Percentiles rank a stretch among this genome's conserved stretches.
Conservation (phyloP, 768 basidiomycete species). For the Coprinopsis strossmayeri region DNA sequence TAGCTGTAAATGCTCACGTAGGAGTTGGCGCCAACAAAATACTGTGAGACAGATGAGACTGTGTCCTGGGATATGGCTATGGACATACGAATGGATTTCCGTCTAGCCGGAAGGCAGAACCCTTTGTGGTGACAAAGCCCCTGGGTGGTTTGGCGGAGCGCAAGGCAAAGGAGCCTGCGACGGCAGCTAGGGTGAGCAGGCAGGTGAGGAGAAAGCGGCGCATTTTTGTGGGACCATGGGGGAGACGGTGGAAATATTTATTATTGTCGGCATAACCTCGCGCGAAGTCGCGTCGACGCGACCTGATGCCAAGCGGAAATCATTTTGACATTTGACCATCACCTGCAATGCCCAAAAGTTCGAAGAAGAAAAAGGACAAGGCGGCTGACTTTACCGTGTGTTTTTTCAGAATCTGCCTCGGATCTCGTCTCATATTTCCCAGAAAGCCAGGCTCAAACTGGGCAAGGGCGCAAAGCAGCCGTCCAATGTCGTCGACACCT, state of each 20-base stretch:
- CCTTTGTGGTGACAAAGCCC: constrained; percentile 39
- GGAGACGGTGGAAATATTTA: not conserved
- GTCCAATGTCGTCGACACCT: constrained; percentile 87
- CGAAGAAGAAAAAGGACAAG: constrained; percentile 84
- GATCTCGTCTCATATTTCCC: constrained; percentile 2
- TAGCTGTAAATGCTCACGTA: constrained; percentile 28
- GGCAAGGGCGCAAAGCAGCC: constrained; percentile 87
- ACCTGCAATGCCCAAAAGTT: constrained; percentile 69
- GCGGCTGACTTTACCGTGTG: constrained; percentile 79
- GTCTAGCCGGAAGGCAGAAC: constrained; percentile 35
- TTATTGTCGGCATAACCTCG: constrained; percentile 1
- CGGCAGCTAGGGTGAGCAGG: constrained; percentile 2
- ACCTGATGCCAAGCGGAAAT: not conserved
- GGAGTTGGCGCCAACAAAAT: constrained; percentile 49
- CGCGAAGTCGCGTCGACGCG: not conserved
- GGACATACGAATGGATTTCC: constrained; percentile 43
- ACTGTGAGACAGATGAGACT: constrained; percentile 19
- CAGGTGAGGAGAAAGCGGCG: constrained; percentile 3
- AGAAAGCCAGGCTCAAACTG: constrained; percentile 97
- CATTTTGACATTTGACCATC: constrained; percentile 5
- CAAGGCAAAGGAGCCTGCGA: not conserved
- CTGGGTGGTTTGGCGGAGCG: constrained; percentile 18
- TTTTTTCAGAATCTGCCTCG: not conserved
- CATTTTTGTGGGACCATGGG: not conserved
- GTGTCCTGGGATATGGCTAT: constrained; percentile 12